phyloP scores from a whole-genome alignment of 371 early-diverging fungal genomes.

The Mucor lusitanicus region DNA sequence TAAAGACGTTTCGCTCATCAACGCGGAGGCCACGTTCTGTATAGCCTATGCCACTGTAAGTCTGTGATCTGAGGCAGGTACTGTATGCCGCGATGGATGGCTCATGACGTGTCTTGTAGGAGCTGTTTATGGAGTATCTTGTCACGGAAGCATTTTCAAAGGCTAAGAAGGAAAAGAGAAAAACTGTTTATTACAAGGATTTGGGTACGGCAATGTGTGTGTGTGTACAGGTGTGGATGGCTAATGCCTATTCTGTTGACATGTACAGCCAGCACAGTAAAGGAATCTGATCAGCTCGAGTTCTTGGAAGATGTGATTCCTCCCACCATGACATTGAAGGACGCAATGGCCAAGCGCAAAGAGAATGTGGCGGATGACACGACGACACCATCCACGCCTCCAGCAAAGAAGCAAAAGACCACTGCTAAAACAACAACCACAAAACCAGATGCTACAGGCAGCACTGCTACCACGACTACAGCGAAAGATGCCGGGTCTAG shows the following conservation, averaged over 20 bases:
- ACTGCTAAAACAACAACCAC: neutral
- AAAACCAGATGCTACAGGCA: neutral
- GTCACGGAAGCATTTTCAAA: slow-evolving; percentile 64
- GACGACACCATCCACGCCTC: neutral
- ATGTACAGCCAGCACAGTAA: slow-evolving; percentile 39
- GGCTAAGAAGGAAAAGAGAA: slow-evolving; percentile 71
- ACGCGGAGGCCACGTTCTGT: slow-evolving; percentile 76
- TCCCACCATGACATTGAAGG: slow-evolving; percentile 55
- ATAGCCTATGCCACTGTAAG: slow-evolving; percentile 77
- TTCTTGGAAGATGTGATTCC: slow-evolving; percentile 60
- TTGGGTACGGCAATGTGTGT: slow-evolving; percentile 52
- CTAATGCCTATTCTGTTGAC: too few relatives aligned
- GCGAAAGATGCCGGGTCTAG: too few relatives aligned
- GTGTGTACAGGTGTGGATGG: neutral
- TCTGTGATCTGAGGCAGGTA: neutral
- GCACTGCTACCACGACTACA: neutral
- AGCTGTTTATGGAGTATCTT: slow-evolving; percentile 77
- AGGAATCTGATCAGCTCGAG: slow-evolving; percentile 46
- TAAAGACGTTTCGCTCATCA: slow-evolving; percentile 70
- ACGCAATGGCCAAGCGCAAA: slow-evolving; percentile 58
- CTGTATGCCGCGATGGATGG: too few relatives aligned
- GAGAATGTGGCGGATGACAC: slow-evolving; percentile 40
- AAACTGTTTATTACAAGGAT: slow-evolving; percentile 77
- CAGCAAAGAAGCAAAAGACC: slow-evolving; percentile 27
- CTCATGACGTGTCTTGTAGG: slow-evolving; percentile 39